Percentiles rank a stretch among this genome's conserved stretches.
Conservation (phyloP, 2,329 filamentous ascomycete genomes). For the Monilinia aucupariae region DNA sequence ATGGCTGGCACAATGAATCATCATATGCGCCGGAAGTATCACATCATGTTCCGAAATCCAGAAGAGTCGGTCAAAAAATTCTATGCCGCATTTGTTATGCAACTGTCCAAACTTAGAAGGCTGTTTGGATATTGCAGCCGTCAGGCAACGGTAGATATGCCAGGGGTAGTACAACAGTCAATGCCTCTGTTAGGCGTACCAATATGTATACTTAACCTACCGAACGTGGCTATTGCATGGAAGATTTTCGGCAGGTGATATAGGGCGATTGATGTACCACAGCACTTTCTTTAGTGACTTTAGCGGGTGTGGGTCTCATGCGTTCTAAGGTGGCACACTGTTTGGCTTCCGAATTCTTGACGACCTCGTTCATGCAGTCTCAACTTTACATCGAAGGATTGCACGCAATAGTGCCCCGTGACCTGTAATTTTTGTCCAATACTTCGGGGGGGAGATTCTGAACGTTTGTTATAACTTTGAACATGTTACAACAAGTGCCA, state of each 20-base stretch:
- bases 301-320: background rate
- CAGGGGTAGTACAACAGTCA: background rate
- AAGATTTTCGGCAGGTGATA: background rate
- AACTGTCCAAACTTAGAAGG: slow-evolving; percentile 7
- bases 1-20: background rate
- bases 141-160: background rate
- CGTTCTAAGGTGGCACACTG: background rate
- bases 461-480: background rate
- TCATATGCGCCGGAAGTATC: background rate
- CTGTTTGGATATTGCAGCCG: background rate
- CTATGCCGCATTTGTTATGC: slow-evolving; percentile 1
- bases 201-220: background rate
- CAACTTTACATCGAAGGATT: background rate
- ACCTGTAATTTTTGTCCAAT: background rate
- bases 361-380: background rate
- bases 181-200: background rate
- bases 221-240: background rate
- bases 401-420: background rate
- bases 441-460: background rate
- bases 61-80: background rate
- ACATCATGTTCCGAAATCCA: background rate
- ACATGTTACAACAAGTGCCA: background rate
- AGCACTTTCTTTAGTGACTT: background rate
- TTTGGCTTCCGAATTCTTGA: background rate
- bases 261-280: background rate